phyloP scores from a whole-genome alignment of 495 filamentous ascomycete genomes.

The Lentithecium fluviatile region DNA sequence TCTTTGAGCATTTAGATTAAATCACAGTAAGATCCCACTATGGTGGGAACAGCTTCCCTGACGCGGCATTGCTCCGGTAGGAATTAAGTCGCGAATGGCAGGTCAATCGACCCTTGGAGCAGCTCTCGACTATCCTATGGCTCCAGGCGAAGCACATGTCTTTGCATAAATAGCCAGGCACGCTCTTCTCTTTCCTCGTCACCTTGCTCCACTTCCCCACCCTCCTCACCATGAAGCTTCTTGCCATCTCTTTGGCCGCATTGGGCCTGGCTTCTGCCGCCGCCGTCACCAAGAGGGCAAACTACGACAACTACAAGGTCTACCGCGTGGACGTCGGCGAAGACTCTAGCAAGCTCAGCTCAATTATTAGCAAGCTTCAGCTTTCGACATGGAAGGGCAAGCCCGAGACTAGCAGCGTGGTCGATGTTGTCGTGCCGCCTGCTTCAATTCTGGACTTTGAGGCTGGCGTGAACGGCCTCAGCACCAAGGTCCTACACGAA shows the following conservation, averaged over 20 bases:
- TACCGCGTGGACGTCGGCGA: slow-evolving; percentile 42
- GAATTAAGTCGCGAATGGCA: slow-evolving; percentile 17
- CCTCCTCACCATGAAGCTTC: slow-evolving; percentile 25
- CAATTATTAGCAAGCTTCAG: slow-evolving; percentile 27
- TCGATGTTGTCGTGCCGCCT: slow-evolving; percentile 49
- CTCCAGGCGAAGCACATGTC: neutral
- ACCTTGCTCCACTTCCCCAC: slow-evolving; percentile 1
- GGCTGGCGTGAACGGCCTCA: slow-evolving; percentile 36
- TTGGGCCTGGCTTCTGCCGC: slow-evolving; percentile 25
- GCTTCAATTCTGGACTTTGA: slow-evolving; percentile 43
- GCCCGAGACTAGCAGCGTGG: slow-evolving; percentile 33
- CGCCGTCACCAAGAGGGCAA: slow-evolving; percentile 30
- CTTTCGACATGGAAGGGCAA: slow-evolving; percentile 41
- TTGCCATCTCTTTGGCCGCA: slow-evolving; percentile 14
- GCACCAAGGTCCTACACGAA: slow-evolving; percentile 45
- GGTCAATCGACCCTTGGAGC: slow-evolving; percentile 6
- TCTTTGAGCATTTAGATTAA: slow-evolving; percentile 15
- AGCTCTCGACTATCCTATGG: neutral
- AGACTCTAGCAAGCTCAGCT: slow-evolving; percentile 30
- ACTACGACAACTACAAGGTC: slow-evolving; percentile 51
- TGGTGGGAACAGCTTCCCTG: slow-evolving; percentile 10
- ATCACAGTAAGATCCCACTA: neutral
- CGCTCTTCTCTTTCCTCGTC: neutral
- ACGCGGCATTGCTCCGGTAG: slow-evolving; percentile 9
- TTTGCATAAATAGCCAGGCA: slow-evolving; percentile 18